Base-by-base conservation (phyloP, 1,284 basidiomycete species). In the Phellopilus nigrolimitatus region DNA sequence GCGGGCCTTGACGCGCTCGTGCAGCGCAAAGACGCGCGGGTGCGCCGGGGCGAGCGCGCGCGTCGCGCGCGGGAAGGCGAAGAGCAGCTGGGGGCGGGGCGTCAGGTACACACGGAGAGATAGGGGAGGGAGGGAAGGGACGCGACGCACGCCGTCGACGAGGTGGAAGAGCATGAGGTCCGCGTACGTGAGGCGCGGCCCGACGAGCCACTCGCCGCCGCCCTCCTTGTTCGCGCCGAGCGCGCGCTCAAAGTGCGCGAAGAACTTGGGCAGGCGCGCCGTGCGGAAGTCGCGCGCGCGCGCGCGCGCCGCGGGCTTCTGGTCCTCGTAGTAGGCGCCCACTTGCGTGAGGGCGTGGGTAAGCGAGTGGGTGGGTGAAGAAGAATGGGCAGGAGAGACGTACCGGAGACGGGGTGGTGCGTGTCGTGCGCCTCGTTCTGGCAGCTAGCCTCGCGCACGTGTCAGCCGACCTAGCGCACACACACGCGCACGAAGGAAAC, bases 81-180 rank as follows among this genome's bases (percentile, higher is more conserved):
- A 75, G 15, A 61, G 51, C n/a, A 77, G 54, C 39, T 73, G 71
- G 15, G 64, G 61, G 1, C 71, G 8, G 4, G 65, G 57, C 56
- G 58, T 46, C 22, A 47, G 5, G 13, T 8, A 42, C 22, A 25
- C 33, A 10, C 17, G n/a, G 3, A 19, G 43, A 33, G 41, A 39
- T 22, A 28, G 22, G 19, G 25, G 19, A 27, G 36, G 21, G 8
- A 53, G 4, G 13, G 21, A 42, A 45, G 48, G 4, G 17, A 38
- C 34, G 56, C 27, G 9, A 67, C 69, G n/a, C 30, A 54, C 53
- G 17, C 53, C 53, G 24, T 66, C 64, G 25, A 64, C 56, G 17
- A 69, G 57, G 39, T 75, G 74, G 63, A 74, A 79, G 19, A 78
- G 61, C 17, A 65, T 66, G 13, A 78, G 62, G 59, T 79, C 77